Evolutionary conservation across 2,329 filamentous ascomycete genomes (phyloP).

Genomic region (Penicillium hesseltinei): DNA sequence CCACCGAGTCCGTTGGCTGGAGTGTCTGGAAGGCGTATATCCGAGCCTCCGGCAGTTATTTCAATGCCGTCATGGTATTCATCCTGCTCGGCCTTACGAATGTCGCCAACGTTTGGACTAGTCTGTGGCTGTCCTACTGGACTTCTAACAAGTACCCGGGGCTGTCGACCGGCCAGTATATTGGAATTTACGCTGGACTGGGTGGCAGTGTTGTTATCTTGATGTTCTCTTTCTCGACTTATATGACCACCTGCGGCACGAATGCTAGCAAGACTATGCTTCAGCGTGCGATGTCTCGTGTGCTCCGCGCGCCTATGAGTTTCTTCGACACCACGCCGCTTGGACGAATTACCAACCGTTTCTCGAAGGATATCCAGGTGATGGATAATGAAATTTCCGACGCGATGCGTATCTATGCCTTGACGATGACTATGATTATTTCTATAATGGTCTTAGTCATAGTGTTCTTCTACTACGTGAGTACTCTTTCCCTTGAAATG

Average conservation of each 20-base stretch:
- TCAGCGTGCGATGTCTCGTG: slow-evolving; percentile 72
- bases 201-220: slow-evolving; percentile 69
- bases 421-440: slow-evolving; percentile 78
- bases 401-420: slow-evolving; percentile 86
- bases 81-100: slow-evolving; percentile 69
- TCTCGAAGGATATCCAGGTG: slow-evolving; percentile 90
- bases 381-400: slow-evolving; percentile 94
- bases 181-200: slow-evolving; percentile 67
- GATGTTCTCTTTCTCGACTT: slow-evolving; percentile 77
- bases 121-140: slow-evolving; percentile 93
- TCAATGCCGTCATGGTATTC: slow-evolving; percentile 61
- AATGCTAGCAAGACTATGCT: slow-evolving; percentile 79
- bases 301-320: slow-evolving; percentile 69
- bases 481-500: slow-evolving; percentile 10
- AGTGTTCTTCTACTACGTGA: slow-evolving; percentile 80
- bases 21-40: slow-evolving; percentile 76
- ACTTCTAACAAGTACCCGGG: slow-evolving; percentile 70
- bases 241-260: slow-evolving; percentile 76
- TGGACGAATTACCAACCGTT: slow-evolving; percentile 92
- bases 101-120: slow-evolving; percentile 81
- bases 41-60: slow-evolving; percentile 66
- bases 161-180: slow-evolving; percentile 67
- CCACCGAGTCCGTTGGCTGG: slow-evolving; percentile 75
- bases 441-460: slow-evolving; percentile 88
- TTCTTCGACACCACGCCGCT: slow-evolving; percentile 98